Percentiles rank a stretch among this genome's conserved stretches.
Evolutionary conservation across 2,329 filamentous ascomycete species (phyloP).

Genomic region (Leptographium flavum): DNA sequence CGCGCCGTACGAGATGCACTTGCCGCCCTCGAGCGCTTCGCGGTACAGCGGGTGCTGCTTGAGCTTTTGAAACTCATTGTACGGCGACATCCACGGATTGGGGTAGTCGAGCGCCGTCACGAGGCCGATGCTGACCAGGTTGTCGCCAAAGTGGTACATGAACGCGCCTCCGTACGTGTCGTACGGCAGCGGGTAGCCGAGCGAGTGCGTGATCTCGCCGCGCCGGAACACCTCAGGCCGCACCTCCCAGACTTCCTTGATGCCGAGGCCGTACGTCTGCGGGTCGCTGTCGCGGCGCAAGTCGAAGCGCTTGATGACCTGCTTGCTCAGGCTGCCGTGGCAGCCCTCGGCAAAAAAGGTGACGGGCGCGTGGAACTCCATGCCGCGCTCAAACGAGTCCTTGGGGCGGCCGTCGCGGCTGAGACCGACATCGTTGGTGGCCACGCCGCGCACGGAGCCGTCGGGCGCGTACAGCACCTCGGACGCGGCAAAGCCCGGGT

Average conservation of each 20-base stretch:
- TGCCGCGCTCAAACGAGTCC: constrained; percentile 84
- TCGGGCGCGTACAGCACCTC: constrained; percentile 80
- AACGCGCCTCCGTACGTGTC: constrained; percentile 96
- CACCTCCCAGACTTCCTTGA: constrained; percentile 98
- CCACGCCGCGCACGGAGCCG: constrained; percentile 83
- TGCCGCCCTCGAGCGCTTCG: constrained; percentile 79
- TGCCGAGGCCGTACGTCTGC: constrained; percentile 85
- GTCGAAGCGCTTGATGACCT: constrained; percentile 89
- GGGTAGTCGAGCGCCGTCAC: constrained; percentile 91
- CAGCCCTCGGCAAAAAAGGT: constrained; percentile 92
- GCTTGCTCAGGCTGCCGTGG: constrained; percentile 88
- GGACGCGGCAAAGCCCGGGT: constrained; percentile 87
- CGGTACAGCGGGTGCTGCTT: constrained; percentile 93
- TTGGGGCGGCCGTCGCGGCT: constrained; percentile 71
- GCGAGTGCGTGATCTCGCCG: constrained; percentile 72
- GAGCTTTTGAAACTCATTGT: constrained; percentile 94
- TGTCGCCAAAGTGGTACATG: constrained; percentile 99
- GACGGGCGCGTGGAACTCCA: constrained; percentile 91
- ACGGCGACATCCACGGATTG: constrained; percentile 93
- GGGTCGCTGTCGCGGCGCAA: constrained; percentile 77
- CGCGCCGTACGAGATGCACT: constrained; percentile 93
- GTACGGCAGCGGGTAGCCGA: constrained; percentile 80
- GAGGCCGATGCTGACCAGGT: constrained; percentile 80
- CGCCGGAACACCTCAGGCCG: constrained; percentile 82
- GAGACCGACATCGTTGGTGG: constrained; percentile 88